Percentiles rank a stretch among this genome's conserved stretches.
phyloP scores from a whole-genome alignment of 345 rosid genomes.

The Salix suchowensis region DNA sequence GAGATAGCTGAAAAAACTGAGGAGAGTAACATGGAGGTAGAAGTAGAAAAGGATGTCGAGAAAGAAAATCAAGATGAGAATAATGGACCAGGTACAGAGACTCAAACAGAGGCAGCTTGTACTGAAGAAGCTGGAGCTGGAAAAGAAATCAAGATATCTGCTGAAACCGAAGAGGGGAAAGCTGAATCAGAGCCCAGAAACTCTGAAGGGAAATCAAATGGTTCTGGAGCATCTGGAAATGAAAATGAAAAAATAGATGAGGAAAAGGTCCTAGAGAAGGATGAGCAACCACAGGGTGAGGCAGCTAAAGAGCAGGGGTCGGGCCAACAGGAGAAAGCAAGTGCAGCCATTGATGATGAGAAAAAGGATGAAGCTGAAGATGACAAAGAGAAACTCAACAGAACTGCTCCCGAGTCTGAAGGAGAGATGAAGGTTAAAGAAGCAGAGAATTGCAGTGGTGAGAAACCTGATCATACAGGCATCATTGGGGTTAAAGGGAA shows the following conservation, averaged over 20 bases:
- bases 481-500: conserved; percentile 17
- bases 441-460: conserved; percentile 13
- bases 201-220: conserved; percentile 8
- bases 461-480: conserved; percentile 15
- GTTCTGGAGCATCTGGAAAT: conserved; percentile 13
- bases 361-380: conserved; percentile 17
- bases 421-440: conserved; percentile 21
- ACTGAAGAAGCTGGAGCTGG: conserved; percentile 21
- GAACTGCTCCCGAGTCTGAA: conserved; percentile 18
- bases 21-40: conserved; percentile 11
- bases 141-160: conserved; percentile 20
- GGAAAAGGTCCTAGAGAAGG: conserved; percentile 20
- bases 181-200: conserved; percentile 21
- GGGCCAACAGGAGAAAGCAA: conserved; percentile 18
- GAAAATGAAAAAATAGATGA: conserved; percentile 10
- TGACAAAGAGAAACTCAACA: conserved; percentile 9
- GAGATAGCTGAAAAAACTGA: conserved; percentile 39
- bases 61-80: conserved; percentile 11
- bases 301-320: conserved; percentile 16
- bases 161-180: conserved; percentile 20
- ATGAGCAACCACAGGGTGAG: conserved; percentile 21
- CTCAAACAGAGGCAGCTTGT: conserved; percentile 14
- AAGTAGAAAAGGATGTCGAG: conserved; percentile 20
- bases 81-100: conserved; percentile 7
- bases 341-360: conserved; percentile 6